Base-by-base conservation (phyloP, 192 early-diverging fungal species). In the Diversispora epigaea region DNA sequence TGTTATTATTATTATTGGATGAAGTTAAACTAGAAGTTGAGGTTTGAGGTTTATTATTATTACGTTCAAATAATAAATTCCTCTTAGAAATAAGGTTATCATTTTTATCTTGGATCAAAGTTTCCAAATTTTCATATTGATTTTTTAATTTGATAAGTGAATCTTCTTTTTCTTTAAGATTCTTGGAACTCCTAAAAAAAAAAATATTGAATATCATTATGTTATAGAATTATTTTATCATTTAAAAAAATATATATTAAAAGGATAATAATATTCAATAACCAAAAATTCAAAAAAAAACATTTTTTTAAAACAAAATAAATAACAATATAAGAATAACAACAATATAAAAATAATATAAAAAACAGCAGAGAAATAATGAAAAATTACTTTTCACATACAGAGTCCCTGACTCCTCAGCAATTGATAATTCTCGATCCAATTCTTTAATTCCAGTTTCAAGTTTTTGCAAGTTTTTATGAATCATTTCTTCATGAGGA, bases 91-190 rank as follows among this genome's bases (percentile, higher is more conserved):
- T 78, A 32, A 79, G 68, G 8, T 46, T 64, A 63, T 86, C 83
- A 57, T 83, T 76, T 66, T 82, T 82, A 63, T 86, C 80, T 21
- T 77, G 79, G 8, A 83, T 71, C 12, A 84, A 52, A 15, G 80
- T 84, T 44, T 89, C 86, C 47, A 89, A 40, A 60, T 85, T 88
- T 49, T 92, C 90, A 12, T 88, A 74, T 78, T 89, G 82, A 40
- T 88, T 83, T 61, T 87, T 86, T 46, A 92, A 64, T 65, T 86
- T 79, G 60, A 93, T 83, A 15, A 93, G 66, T 68, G 84, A 80
- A 76, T 87, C 85, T 82, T 93, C 92, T 83, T 86, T 85, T 64
- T 79, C 72, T 49, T 86, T 82, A 22, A 87, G 80, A 52, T 89
- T 84, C 62, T 77, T 77, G 15, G 78, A 78, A 21, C 76, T 79